phyloP scores from a whole-genome alignment of 2,329 filamentous ascomycete species.

The Alternaria brassicicola region DNA sequence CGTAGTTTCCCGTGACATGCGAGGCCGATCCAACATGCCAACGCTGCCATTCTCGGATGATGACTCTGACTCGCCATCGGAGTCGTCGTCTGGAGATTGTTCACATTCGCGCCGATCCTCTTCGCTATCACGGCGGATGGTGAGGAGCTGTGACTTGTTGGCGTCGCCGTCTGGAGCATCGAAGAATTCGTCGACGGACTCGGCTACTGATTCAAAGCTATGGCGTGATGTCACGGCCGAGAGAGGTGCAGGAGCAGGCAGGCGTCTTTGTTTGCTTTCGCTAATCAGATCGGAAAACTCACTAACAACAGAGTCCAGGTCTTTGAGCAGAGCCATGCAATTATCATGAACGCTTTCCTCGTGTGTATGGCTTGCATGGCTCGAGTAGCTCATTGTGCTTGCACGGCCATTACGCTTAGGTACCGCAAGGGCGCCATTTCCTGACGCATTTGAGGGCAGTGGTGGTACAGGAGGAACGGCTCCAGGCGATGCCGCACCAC shows the following conservation, averaged over 20 bases:
- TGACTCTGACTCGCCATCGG: conserved; percentile 65
- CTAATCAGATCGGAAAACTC: conserved; percentile 80
- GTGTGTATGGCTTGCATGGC: conserved; percentile 55
- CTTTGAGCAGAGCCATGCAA: conserved; percentile 79
- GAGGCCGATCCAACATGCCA: conserved; percentile 48
- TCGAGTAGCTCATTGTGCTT: conserved; percentile 51
- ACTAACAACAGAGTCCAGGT: conserved; percentile 80
- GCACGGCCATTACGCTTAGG: conserved; percentile 42
- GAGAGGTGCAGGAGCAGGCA: conserved; percentile 58
- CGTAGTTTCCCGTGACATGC: conserved; percentile 40
- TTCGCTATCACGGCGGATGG: conserved; percentile 71
- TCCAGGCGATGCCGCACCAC: conserved; percentile 54
- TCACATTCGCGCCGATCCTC: conserved; percentile 55
- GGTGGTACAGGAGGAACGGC: conserved; percentile 45
- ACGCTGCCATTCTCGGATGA: conserved; percentile 63
- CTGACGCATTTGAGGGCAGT: conserved; percentile 37
- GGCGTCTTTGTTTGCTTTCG: conserved; percentile 78
- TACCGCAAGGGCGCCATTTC: conserved; percentile 42
- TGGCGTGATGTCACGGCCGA: conserved; percentile 56
- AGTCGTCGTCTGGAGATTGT: conserved; percentile 46
- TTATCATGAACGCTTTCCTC: conserved; percentile 78
- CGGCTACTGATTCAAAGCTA: conserved; percentile 76
- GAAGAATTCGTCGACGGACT: conserved; percentile 86
- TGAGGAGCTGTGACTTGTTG: conserved; percentile 68
- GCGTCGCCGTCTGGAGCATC: conserved; percentile 72